Base-by-base conservation (phyloP, 352 stramenopile genomes). In the Phytophthora ramorum region DNA sequence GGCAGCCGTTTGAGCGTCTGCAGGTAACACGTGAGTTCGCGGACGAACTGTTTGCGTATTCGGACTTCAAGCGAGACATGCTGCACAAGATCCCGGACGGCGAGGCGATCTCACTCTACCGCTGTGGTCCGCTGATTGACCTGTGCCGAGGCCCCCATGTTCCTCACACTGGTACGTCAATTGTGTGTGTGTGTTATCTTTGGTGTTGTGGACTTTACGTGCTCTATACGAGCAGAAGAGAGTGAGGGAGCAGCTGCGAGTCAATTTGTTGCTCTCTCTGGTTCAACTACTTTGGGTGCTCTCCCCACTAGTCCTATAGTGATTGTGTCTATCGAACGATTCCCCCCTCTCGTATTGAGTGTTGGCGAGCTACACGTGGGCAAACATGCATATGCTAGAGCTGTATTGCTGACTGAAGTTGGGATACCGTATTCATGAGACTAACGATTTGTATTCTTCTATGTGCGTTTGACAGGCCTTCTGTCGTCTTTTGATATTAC, bases 31-130 rank as follows among this genome's bases (percentile, higher is more conserved):
- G 93, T 9, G 96, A 98, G 49, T 97, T 98, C 66, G 97, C 97
- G 7, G 69, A 87, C 19, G 79, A 98, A 64, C 71, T 95, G 44
- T 97, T 98, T 45, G 70, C 78, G 41, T 98, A 99, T 75, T 97
- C 91, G 66, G 96, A 98, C 19, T 99, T 99, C 74, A 99, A 99
- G 75, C 68, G 97, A 1, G 89, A 98, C 79, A 99, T 98, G 96
- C 83, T 89, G 19, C 97, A 95, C 59, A 99, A 99, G 77, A 97
- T 99, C 56, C 90, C 96, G 0, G 54, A 68, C 16, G 91, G 98
- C 58, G 96, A 97, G 38, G 83, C 81, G 14, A 90, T 97, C 65
- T 99, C 98, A 22, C 87, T 99, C 3, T 99, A 99, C 79, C 87
- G 92, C 40, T 99, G 97, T 63, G 98, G 98, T 2, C 88, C 97